Base-by-base conservation (phyloP, 768 basidiomycete genomes). In the Dioszegia crocea region DNA sequence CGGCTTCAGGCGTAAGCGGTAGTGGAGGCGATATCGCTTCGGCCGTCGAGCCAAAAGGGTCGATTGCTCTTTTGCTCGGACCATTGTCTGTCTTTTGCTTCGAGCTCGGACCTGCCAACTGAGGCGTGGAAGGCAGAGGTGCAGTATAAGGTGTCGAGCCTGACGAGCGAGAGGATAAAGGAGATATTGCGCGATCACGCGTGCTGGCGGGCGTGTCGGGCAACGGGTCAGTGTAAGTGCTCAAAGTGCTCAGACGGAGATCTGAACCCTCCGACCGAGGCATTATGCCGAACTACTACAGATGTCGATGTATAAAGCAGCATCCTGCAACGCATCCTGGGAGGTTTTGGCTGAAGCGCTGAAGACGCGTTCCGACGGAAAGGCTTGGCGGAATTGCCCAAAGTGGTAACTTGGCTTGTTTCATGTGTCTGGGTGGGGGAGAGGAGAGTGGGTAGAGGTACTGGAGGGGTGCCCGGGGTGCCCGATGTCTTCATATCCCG, bases 221-320 rank as follows among this genome's bases (percentile, higher is more conserved):
- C 14, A 53, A 31, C 5, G 51, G 51, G 14, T 53, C 51, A 3
- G 51, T 53, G 24, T 53, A 53, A 26, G 33, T 53, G 39, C 51
- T 53, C 21, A 53, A 38, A 4, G 36, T n/a, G 39, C 51, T 53
- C 9, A 24, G n/a, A n/a, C 49, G 49, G n/a, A 33, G 31, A 23
- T 38, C 33, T 43, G 21, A 6, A 5, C 14, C 21, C 16, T 19
- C 17, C 24, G 12, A 21, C 23, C 31, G 31, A 30, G 29, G 29
- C 29, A 36, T 38, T 9, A 38, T 30, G n/a, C n/a, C n/a, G n/a
- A n/a, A n/a, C n/a, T n/a, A n/a, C n/a, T n/a, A n/a, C n/a, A n/a
- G n/a, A n/a, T n/a, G n/a, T n/a, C n/a, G n/a, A n/a, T n/a, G n/a
- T n/a, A n/a, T n/a, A n/a, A n/a, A n/a, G n/a, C n/a, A n/a, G n/a